Evolutionary conservation across 371 early-diverging fungal species (phyloP), one percentile per base, ranked within the genome.

Genomic region (Apophysomyces ossiformis): DNA sequence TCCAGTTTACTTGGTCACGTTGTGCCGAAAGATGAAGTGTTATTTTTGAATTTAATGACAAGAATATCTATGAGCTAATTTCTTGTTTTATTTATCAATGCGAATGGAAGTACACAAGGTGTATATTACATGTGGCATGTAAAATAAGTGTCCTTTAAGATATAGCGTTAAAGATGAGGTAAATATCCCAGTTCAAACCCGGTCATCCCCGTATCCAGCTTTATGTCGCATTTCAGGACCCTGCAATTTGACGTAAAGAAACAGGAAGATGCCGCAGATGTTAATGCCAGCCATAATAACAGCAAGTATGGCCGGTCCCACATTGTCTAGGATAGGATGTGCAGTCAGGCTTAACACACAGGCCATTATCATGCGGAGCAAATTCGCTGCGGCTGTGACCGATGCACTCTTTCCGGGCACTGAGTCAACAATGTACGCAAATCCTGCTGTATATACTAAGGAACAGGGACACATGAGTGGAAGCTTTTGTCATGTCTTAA

Each of bases 371-470:
- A 74, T 74, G 0, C 74, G 58, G 63, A 70, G 58, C 43, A 79
- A 72, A 59, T 75, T 78, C 32, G 65, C 69, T 1, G 74, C 76
- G 1, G 74, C 74, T 4, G 73, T 78, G 11, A 71, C 72, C 7
- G 76, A 71, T 2, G 76, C 74, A 1, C 75, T 73, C 36, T 75
- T 71, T 5, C 76, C 75, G 1, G 73, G 73, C 7, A 67, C 66
- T 39, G 71, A 69, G 5, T 50, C 54, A 38, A 78, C 78, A 8
- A 73, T 41, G 32, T 78, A 78, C 5, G 75, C 75, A 2, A 73
- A 46, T 16, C 75, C 73, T 6, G 75, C 72, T 16, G 75, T 50
- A 15, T 75, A 56, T 7, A 78, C 73, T 50, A 50, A 7, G 21
- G 1, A 44, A 8, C 41, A 50, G 35, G 36, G 8, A 35, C 21